A percentile compares a stretch with the other conserved stretches of the same genome.
phyloP scores from a whole-genome alignment of 2,329 filamentous ascomycete species.

The Torrubiella hemipterigena region DNA sequence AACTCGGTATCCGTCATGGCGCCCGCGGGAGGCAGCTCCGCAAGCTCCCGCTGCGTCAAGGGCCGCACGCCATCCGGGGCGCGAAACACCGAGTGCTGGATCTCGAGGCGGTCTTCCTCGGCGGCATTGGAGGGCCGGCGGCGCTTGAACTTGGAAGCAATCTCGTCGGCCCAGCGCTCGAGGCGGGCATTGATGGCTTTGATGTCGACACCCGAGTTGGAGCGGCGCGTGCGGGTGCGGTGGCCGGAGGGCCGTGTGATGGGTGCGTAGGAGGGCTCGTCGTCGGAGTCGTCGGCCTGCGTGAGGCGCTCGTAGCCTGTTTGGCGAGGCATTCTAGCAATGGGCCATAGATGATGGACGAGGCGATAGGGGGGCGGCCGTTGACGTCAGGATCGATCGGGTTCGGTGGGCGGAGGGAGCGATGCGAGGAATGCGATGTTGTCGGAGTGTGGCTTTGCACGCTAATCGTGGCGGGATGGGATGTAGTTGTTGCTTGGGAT shows the following conservation, averaged over 20 bases:
- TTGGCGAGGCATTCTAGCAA: too few species aligned
- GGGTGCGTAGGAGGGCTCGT: slow-evolving; percentile 54
- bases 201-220: slow-evolving; percentile 79
- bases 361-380: not conserved
- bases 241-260: slow-evolving; percentile 39
- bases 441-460: too few species aligned
- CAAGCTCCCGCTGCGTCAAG: slow-evolving; percentile 61
- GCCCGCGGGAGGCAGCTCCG: slow-evolving; percentile 48
- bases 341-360: too few species aligned
- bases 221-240: slow-evolving; percentile 24
- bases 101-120: slow-evolving; percentile 82
- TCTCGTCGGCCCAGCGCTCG: slow-evolving; percentile 96
- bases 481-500: too few species aligned
- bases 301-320: slow-evolving; percentile 79
- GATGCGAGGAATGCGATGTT: too few species aligned
- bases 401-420: not conserved
- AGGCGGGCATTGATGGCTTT: slow-evolving; percentile 95
- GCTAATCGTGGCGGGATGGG: too few species aligned
- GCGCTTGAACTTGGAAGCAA: slow-evolving; percentile 93
- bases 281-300: slow-evolving; percentile 65
- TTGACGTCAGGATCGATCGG: not conserved
- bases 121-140: slow-evolving; percentile 58
- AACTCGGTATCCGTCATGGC: slow-evolving; percentile 72
- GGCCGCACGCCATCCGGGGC: slow-evolving; percentile 79
- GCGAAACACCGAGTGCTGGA: slow-evolving; percentile 95